Percentiles rank a stretch among this genome's conserved stretches.
Conservation (phyloP, 371 early-diverging fungal species). For the Lichtheimia hyalospora region DNA sequence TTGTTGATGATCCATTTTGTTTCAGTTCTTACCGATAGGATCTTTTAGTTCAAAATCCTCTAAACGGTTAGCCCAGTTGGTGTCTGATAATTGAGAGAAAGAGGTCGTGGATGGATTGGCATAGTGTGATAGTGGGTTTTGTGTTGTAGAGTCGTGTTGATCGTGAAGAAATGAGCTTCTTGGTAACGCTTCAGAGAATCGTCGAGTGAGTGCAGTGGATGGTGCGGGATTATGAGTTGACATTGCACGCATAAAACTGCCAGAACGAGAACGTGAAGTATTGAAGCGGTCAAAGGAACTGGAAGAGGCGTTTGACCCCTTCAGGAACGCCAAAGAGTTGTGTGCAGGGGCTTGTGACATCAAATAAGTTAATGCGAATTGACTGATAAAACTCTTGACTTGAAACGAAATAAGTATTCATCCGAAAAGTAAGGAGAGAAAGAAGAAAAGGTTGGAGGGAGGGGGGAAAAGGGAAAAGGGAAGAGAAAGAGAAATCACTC, state of each 20-base stretch:
- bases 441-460: neutral
- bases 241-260: conserved; percentile 11
- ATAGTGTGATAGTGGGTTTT: neutral
- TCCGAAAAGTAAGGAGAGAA: conserved; percentile 7
- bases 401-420: conserved; percentile 6
- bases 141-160: neutral
- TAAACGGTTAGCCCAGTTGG: conserved; percentile 15
- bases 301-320: conserved; percentile 14
- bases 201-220: neutral
- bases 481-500: neutral
- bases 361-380: neutral
- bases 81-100: conserved; percentile 6
- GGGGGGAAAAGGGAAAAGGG: neutral
- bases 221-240: neutral
- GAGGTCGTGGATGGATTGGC: conserved; percentile 11
- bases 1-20: neutral
- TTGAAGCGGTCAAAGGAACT: conserved; percentile 5
- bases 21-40: conserved; percentile 22
- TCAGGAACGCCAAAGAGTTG: conserved; percentile 12
- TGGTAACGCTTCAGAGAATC: conserved; percentile 5
- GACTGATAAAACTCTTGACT: neutral
- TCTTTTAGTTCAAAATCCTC: conserved; percentile 47
- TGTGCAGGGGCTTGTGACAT: conserved; percentile 12
- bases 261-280: conserved; percentile 8
- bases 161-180: neutral